Evolutionary conservation across 805 yeast species (phyloP), one percentile per base, ranked within the genome.

Genomic region (Metschnikowia sp.): DNA sequence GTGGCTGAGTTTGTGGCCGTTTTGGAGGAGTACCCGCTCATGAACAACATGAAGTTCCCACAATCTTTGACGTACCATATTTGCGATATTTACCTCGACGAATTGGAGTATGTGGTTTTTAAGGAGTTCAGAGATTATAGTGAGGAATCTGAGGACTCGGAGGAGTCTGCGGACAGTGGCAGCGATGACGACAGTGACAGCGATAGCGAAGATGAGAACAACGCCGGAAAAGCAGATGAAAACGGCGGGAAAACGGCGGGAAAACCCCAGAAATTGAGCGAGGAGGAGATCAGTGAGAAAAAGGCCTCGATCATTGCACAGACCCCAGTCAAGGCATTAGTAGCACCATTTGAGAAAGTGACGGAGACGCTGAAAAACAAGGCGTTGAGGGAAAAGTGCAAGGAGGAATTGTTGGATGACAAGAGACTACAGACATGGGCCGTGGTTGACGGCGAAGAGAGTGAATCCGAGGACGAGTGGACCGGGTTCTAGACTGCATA

Each of bases 51-150:
- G 34, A 76, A 78, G 53, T 72, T 83, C 22, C 84, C 95, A 38
- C 79, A 78, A 54, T 94, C 94, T 22, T 76, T 94, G 44, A 84
- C 96, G 13, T 81, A 86, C 63, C 99, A 92, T 69, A 66, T 92
- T 36, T 76, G 87, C 50, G 98, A 94, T 67, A 81, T 94, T 7
- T 82, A 81, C 62, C 64, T 87, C 34, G 97, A 90, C 56, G 99
- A 92, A 67, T 68, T 92, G 50, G 96, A 86, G 59, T 77, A 76
- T 52, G 78, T 84, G 2, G 62, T 84, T 46, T 80, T 79, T 52
- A 75, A 70, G 33, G 78, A 73, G 8, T 60, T 70, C 44, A 73
- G 75, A 35, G 76, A 73, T 30, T 52, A 49, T 40, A 49, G 54
- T 26, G 70, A 70, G 36, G 79, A 76, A 22, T 76, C 69, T 8